A percentile compares a stretch with the other conserved stretches of the same genome.
phyloP scores from a whole-genome alignment of 2,329 filamentous ascomycete species.

The Colletotrichum horii region DNA sequence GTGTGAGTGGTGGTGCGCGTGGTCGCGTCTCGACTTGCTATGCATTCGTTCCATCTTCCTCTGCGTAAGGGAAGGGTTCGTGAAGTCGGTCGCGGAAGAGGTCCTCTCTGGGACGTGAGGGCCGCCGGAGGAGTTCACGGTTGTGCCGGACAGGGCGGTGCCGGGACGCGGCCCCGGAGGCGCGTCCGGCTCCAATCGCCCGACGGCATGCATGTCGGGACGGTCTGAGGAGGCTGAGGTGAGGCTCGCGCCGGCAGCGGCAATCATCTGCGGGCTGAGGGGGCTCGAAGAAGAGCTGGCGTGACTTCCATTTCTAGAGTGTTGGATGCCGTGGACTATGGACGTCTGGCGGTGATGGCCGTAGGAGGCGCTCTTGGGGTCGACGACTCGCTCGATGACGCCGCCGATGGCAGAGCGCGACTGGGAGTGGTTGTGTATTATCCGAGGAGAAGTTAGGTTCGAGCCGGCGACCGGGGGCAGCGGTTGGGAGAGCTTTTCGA shows the following conservation, averaged over 20 bases:
- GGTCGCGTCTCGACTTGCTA: slow-evolving; percentile 73
- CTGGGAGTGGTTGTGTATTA: slow-evolving; percentile 40
- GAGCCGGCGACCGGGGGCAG: slow-evolving; percentile 21
- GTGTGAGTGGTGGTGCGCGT: slow-evolving; percentile 76
- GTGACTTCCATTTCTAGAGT: slow-evolving; percentile 87
- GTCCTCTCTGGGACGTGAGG: slow-evolving; percentile 47
- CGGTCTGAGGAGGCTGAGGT: slow-evolving; percentile 46
- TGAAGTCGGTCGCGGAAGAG: slow-evolving; percentile 51
- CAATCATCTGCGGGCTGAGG: slow-evolving; percentile 85
- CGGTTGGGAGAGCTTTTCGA: slow-evolving; percentile 54
- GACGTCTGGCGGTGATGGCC: slow-evolving; percentile 96
- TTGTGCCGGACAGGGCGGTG: slow-evolving; percentile 53
- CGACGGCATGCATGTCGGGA: slow-evolving; percentile 53
- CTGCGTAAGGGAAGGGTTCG: slow-evolving; percentile 48
- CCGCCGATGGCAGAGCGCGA: slow-evolving; percentile 46
- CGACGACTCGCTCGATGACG: slow-evolving; percentile 57
- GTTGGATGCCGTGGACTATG: slow-evolving; percentile 95
- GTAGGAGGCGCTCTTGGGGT: slow-evolving; percentile 65
- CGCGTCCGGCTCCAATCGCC: slow-evolving; percentile 50
- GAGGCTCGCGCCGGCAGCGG: slow-evolving; percentile 65
- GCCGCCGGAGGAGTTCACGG: slow-evolving; percentile 29
- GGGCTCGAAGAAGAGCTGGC: slow-evolving; percentile 82
- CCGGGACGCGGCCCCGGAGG: slow-evolving; percentile 45
- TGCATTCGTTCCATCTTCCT: slow-evolving; percentile 66
- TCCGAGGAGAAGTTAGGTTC: slow-evolving; percentile 39